Conservation (phyloP, 352 stramenopile genomes). For the Phytophthora ohioensis region DNA sequence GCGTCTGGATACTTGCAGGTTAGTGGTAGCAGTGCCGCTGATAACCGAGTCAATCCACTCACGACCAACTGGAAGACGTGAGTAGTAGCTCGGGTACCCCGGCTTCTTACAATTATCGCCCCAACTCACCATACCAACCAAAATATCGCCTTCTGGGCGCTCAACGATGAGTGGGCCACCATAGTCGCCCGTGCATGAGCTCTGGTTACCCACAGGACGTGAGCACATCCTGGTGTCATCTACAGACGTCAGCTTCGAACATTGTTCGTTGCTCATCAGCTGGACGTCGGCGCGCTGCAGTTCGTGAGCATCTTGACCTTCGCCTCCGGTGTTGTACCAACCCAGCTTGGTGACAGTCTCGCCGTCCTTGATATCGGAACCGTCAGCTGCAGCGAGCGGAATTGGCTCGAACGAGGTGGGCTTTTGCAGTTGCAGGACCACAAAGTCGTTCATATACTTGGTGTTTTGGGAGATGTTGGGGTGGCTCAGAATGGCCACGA, state of each 20-base stretch:
- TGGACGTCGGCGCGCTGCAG: conserved; percentile 45
- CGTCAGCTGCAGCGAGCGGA: conserved; percentile 27
- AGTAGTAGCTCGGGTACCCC: conserved; percentile 56
- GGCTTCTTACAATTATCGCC: conserved; percentile 48
- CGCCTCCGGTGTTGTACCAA: conserved; percentile 40
- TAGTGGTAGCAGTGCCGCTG: conserved; percentile 12
- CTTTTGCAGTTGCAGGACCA: conserved; percentile 50
- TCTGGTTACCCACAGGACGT: conserved; percentile 26
- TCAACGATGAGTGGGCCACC: conserved; percentile 51
- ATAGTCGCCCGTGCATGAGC: conserved; percentile 62
- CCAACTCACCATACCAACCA: conserved; percentile 59
- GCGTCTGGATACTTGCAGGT: neutral
- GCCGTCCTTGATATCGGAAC: conserved; percentile 36
- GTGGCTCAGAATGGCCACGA: conserved; percentile 20
- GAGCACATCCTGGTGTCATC: conserved; percentile 56
- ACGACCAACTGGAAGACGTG: conserved; percentile 43
- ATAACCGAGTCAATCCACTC: conserved; percentile 44
- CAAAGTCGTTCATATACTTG: conserved; percentile 44
- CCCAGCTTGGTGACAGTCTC: conserved; percentile 39
- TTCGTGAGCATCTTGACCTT: conserved; percentile 24
- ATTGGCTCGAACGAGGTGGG: conserved; percentile 45
- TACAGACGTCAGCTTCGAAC: conserved; percentile 30
- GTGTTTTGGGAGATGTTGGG: conserved; percentile 6
- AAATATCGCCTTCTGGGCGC: conserved; percentile 29
- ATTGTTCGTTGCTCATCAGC: conserved; percentile 46